Evolutionary conservation across 163 green algal genomes (phyloP), one percentile per base, ranked within the genome.

Genomic region (Scenedesmus sp.): DNA sequence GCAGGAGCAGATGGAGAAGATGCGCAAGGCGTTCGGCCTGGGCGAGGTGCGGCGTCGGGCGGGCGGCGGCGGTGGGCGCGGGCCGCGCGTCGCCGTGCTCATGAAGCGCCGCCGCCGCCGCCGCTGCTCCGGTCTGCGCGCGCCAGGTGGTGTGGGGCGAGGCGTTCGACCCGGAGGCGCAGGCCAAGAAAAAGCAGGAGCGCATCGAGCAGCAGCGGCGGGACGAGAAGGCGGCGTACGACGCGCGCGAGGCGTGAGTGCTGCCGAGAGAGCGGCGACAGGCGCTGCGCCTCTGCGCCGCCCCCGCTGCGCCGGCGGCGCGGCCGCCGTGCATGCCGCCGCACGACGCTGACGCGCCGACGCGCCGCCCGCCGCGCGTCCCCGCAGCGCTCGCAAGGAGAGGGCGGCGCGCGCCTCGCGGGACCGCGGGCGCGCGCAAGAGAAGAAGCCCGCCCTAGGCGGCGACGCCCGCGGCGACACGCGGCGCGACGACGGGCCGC

Each of bases 1-100:
- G 42, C 74, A 81, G 50, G 63, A 81, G 53, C 74, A 81, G 53
- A 81, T 81, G 74, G 74, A 81, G 5, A 75, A 75, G 63, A 54
- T 81, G 73, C 73, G 73, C 45, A 65, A 74, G 29, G 73, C 73
- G 6, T 63, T 81, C n/a, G 60, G 60, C 2, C 24, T 81, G 9
- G 48, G 48, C 22, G 60, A 81, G 50, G 70, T 70, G 39, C 26
- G 42, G n/a, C 51, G 18, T 26, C 5, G 9, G 44, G n/a, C 39
- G 22, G 33, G 28, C 6, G 7, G 51, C 51, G 18, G 22, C 22
- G 20, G 20, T 13, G 1, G 31, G 34, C 13, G n/a, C 20, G 7
- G 31, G 36, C 31, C 1, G n/a, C 18, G 31, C 17, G 31, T 34
- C 14, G 33, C 33, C 26, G 33, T 29, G 17, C 33, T 24, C 17